Base-by-base conservation (phyloP, 805 yeast genomes). In the Metschnikowia picachoensis region DNA sequence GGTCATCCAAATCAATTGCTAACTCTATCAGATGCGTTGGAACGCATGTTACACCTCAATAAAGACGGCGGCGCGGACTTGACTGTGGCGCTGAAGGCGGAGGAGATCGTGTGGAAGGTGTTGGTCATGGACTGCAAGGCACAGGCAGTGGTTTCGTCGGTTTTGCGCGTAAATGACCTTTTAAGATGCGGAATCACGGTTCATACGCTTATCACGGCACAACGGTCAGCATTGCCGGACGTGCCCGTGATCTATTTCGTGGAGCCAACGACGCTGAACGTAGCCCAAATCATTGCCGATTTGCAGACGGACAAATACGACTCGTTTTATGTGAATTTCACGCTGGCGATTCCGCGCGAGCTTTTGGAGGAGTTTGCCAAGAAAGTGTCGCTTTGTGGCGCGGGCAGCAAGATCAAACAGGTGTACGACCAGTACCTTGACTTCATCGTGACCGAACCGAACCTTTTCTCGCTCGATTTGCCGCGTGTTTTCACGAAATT, bases 171-270 rank as follows among this genome's bases (percentile, higher is more conserved):
- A 50, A 89, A 89, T 57, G 99, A 95, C 63, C 73, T 94, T 54
- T 75, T 94, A 56, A 81, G 85, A 55, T 87, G 88, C 60, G 99
- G 99, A 9, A 83, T 94, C 46, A 94, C 99, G 0, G 84, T 90
- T 59, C 98, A 94, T 61, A 76, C 92, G 48, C 67, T 86, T 41
- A 80, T 92, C 44, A 73, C 74, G 45, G 74, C 89, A 39, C 79
- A 77, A 47, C 74, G 99, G 50, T 80, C 91, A n/a, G 78, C 92
- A 1, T 74, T 94, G 42, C 91, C 95, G 1, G 99, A 94, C 58
- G 98, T 92, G 12, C 97, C 98, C 0, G 98, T 82, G 3, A 80
- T 94, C 38, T 94, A 94, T 67, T 92, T 94, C 57, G 85, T 94
- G 30, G 85, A 86, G 47, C 98, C 99, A 6, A 86, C 94, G 0